Percentiles rank a stretch among this genome's conserved stretches.
These are phyloP conservation scores for Phytopythium cucurbitacearum DNA, from an alignment of 352 stramenopile species.

Conservation along the genomic window DNA sequence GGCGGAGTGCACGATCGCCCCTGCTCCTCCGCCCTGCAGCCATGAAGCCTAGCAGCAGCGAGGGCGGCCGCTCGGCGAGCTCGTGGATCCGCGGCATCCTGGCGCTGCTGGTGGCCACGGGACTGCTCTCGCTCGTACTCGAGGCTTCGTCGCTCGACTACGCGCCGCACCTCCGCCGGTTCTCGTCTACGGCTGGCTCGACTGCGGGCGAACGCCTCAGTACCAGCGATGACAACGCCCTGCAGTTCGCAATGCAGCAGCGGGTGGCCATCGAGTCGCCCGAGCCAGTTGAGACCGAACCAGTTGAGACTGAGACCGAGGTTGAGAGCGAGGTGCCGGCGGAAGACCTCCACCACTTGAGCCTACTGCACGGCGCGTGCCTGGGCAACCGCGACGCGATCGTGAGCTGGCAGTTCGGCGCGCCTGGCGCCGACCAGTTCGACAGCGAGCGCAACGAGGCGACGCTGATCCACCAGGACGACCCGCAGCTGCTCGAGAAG, in stretches of 20 bases:
- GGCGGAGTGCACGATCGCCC: too few relatives aligned
- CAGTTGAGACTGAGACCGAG: conserved; percentile 4
- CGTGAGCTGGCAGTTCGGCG: conserved; percentile 41
- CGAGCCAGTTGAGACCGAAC: conserved; percentile 10
- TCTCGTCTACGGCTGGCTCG: conserved; percentile 9
- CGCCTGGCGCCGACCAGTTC: conserved; percentile 9
- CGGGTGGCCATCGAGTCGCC: conserved; percentile 6
- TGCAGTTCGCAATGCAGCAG: neutral
- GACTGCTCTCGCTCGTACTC: conserved; percentile 19
- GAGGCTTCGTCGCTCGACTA: conserved; percentile 30
- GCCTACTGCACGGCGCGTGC: conserved; percentile 43
- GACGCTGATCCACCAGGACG: conserved; percentile 24
- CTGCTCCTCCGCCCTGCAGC: neutral
- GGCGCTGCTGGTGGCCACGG: conserved; percentile 21
- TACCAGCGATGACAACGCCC: neutral
- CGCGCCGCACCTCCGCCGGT: conserved; percentile 16
- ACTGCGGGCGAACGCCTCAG: neutral
- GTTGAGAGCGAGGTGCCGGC: conserved; percentile 15
- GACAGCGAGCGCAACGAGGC: conserved; percentile 14
- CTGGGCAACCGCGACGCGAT: conserved; percentile 37
- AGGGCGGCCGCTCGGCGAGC: conserved; percentile 2
- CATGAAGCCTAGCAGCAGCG: conserved; percentile 3
- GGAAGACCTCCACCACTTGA: conserved; percentile 41
- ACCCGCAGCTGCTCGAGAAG: conserved; percentile 32
- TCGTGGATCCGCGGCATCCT: conserved; percentile 24